These are phyloP conservation scores for Botrytis sinoallii DNA, from an alignment of 2,329 filamentous ascomycete genomes.

Conservation along the genomic window DNA sequence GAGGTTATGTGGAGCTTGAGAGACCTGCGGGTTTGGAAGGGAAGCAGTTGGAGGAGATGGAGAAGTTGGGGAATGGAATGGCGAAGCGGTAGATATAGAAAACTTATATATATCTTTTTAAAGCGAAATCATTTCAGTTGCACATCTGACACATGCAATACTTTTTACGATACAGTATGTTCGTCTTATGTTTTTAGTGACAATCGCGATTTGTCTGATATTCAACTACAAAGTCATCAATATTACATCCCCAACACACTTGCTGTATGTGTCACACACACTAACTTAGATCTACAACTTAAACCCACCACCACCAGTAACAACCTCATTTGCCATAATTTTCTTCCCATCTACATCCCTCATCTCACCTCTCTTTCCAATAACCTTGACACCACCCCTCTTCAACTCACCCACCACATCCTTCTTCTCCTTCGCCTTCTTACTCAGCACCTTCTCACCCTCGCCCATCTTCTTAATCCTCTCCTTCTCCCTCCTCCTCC, in stretches of 20 bases:
- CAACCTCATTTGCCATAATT: slow-evolving; percentile 52
- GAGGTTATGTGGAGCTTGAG: slow-evolving; percentile 43
- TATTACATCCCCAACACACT: background rate
- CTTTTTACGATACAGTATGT: background rate
- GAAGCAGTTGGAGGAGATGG: slow-evolving; percentile 27
- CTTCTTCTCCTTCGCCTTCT: slow-evolving; percentile 55
- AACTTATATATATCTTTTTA: background rate
- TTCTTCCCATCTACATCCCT: slow-evolving; percentile 81
- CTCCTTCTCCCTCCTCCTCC: slow-evolving; percentile 81
- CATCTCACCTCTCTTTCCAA: slow-evolving; percentile 84
- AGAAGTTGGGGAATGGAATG: background rate
- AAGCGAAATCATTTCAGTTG: background rate
- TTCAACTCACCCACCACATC: slow-evolving; percentile 57
- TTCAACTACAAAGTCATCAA: background rate
- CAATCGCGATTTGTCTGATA: slow-evolving; percentile 1
- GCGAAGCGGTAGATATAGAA: background rate
- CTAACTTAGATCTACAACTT: slow-evolving; percentile 51
- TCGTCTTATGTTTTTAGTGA: background rate
- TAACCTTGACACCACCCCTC: slow-evolving; percentile 86
- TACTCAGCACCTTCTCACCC: slow-evolving; percentile 50
- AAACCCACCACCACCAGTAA: slow-evolving; percentile 53
- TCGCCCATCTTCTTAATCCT: slow-evolving; percentile 68
- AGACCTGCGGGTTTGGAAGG: slow-evolving; percentile 43
- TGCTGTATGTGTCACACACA: background rate
- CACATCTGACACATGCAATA: background rate